Evolutionary conservation across 805 yeast genomes (phyloP).

Genomic region (Debaryomyces hansenii): DNA sequence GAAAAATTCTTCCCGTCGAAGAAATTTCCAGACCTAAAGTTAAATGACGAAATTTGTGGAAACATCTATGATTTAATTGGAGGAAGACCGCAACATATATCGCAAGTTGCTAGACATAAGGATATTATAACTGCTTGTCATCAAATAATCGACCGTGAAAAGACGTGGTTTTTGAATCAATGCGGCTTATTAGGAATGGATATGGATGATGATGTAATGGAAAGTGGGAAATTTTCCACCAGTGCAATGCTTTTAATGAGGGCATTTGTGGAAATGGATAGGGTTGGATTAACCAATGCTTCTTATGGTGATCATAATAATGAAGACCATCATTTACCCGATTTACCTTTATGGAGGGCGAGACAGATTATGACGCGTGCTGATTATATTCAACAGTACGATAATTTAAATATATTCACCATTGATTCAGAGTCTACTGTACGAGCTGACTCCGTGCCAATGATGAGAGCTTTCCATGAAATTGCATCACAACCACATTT

Average conservation of each 20-base stretch:
- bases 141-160: slow-evolving; percentile 71
- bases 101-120: slow-evolving; percentile 62
- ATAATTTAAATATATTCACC: slow-evolving; percentile 75
- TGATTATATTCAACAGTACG: slow-evolving; percentile 74
- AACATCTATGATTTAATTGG: slow-evolving; percentile 70
- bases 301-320: slow-evolving; percentile 18
- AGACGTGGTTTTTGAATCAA: slow-evolving; percentile 82
- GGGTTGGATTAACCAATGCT: slow-evolving; percentile 28
- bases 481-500: slow-evolving; percentile 72
- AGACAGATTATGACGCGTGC: slow-evolving; percentile 83
- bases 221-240: slow-evolving; percentile 71
- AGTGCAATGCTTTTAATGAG: slow-evolving; percentile 73
- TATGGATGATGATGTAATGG: slow-evolving; percentile 92
- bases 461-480: slow-evolving; percentile 88
- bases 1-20: slow-evolving; percentile 30
- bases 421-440: slow-evolving; percentile 73
- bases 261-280: slow-evolving; percentile 70
- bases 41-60: slow-evolving; percentile 44
- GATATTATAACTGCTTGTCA: slow-evolving; percentile 65
- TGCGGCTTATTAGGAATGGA: slow-evolving; percentile 74
- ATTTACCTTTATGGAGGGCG: slow-evolving; percentile 79
- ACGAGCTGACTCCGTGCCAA: slow-evolving; percentile 79
- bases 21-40: slow-evolving; percentile 34
- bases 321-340: slow-evolving; percentile 60
- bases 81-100: slow-evolving; percentile 81